These are phyloP conservation scores for Pinus taeda DNA, from an alignment of 75 land plant species.

Conservation along the genomic window DNA sequence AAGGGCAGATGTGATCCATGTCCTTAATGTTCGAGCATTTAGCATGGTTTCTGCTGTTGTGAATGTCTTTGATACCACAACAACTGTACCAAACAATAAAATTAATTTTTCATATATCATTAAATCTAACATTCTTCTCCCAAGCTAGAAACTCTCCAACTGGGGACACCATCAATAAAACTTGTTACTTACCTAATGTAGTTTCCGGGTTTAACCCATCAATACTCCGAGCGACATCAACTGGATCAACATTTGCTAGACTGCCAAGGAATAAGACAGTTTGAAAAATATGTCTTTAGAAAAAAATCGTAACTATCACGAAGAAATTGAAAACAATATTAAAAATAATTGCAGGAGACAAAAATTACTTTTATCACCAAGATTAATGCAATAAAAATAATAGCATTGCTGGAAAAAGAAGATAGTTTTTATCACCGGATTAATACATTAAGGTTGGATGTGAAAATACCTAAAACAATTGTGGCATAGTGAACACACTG, in stretches of 20 bases:
- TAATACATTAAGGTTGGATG: too few relatives aligned
- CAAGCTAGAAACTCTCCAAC: neutral
- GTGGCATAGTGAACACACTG: too few relatives aligned
- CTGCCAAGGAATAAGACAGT: constrained; percentile 26
- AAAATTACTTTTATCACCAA: too few relatives aligned
- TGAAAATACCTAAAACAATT: too few relatives aligned
- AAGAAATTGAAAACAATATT: too few relatives aligned
- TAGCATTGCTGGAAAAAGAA: too few relatives aligned
- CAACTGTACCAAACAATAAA: constrained; percentile 51
- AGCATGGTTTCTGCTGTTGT: constrained; percentile 98
- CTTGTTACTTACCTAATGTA: constrained; percentile 58
- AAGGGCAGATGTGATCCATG: constrained; percentile 84
- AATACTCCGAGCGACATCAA: constrained; percentile 83
- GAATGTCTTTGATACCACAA: constrained; percentile 95
- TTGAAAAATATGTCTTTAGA: neutral
- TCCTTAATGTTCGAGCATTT: constrained; percentile 89
- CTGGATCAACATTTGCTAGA: constrained; percentile 97
- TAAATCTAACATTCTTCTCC: neutral
- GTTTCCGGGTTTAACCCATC: constrained; percentile 86
- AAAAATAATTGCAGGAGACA: too few relatives aligned
- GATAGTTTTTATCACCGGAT: too few relatives aligned
- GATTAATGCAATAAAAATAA: too few relatives aligned
- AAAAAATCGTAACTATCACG: too few relatives aligned
- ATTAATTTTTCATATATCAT: neutral
- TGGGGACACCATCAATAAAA: neutral